Conservation (phyloP, 176 grass and related monocot species). For the Panicum miliaceum region DNA sequence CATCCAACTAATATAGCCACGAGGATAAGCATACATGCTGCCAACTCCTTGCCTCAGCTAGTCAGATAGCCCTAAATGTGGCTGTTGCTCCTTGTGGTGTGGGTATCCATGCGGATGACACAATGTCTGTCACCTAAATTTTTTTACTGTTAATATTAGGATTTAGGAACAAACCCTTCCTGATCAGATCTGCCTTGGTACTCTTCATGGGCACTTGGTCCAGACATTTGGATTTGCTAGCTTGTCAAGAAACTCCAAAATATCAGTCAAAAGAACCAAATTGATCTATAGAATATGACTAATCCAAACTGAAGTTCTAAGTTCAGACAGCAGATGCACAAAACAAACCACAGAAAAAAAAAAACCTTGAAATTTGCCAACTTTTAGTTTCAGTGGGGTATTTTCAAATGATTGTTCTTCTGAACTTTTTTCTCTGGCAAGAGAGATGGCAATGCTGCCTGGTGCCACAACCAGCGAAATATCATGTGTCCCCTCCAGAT, state of each 20-base stretch:
- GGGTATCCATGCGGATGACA: not conserved
- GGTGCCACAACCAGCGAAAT: no score
- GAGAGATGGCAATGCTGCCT: conserved; percentile 43
- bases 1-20: no score
- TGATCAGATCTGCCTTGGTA: conserved; percentile 58
- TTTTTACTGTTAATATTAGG: not conserved
- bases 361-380: conserved; percentile 16
- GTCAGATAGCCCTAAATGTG: no score
- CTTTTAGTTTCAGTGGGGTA: conserved; percentile 50
- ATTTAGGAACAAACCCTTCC: conserved; percentile 59
- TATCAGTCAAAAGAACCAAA: conserved; percentile 67
- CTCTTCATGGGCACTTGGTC: conserved; percentile 54
- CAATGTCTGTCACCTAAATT: not conserved
- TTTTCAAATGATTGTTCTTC: conserved; percentile 57
- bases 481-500: not conserved
- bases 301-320: conserved; percentile 23
- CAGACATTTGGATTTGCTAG: conserved; percentile 51
- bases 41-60: no score
- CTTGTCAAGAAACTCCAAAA: conserved; percentile 66
- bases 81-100: not conserved
- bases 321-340: conserved; percentile 1
- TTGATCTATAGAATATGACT: conserved; percentile 60
- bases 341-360: not conserved
- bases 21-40: no score
- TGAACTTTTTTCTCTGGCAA: conserved; percentile 58